A percentile compares a stretch with the other conserved stretches of the same genome.
Evolutionary conservation across 2,329 filamentous ascomycete species (phyloP).

Genomic region (Calonectria pteridis): DNA sequence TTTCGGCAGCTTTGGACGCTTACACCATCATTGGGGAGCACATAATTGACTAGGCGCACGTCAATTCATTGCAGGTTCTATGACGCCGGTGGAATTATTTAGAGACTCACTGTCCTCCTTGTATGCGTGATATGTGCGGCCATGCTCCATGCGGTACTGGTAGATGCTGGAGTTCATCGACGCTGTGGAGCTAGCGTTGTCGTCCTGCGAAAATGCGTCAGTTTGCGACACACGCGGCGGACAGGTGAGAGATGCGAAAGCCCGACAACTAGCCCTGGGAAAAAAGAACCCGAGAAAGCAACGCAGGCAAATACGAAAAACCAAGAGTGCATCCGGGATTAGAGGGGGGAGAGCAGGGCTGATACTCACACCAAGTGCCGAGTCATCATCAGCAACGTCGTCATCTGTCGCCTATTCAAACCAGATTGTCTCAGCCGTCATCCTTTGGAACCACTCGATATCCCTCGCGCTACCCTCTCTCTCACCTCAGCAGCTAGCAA

Average conservation of each 20-base stretch:
- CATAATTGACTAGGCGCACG: conserved; percentile 38
- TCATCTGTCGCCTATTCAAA: background rate
- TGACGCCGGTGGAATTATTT: background rate
- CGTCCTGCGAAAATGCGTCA: conserved; percentile 34
- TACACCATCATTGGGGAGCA: conserved; percentile 48
- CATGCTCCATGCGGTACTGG: conserved; percentile 53
- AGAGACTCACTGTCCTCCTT: conserved; percentile 44
- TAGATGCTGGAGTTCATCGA: conserved; percentile 53
- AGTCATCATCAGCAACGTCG: conserved; percentile 37
- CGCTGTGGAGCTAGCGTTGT: conserved; percentile 44
- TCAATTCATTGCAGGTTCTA: background rate
- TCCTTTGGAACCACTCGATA: background rate
- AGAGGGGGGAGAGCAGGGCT: background rate
- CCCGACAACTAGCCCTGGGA: background rate
- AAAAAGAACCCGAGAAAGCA: background rate
- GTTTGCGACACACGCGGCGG: background rate
- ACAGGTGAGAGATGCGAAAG: background rate
- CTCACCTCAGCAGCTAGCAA: conserved; percentile 34
- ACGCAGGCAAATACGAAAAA: background rate
- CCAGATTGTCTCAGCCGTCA: background rate
- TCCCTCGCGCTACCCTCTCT: background rate
- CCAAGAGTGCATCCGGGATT: background rate
- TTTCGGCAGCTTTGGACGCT: background rate
- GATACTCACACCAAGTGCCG: conserved; percentile 38
- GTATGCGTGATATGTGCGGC: conserved; percentile 53